phyloP scores from a whole-genome alignment of 345 rosid genomes.

The Pistacia vera region DNA sequence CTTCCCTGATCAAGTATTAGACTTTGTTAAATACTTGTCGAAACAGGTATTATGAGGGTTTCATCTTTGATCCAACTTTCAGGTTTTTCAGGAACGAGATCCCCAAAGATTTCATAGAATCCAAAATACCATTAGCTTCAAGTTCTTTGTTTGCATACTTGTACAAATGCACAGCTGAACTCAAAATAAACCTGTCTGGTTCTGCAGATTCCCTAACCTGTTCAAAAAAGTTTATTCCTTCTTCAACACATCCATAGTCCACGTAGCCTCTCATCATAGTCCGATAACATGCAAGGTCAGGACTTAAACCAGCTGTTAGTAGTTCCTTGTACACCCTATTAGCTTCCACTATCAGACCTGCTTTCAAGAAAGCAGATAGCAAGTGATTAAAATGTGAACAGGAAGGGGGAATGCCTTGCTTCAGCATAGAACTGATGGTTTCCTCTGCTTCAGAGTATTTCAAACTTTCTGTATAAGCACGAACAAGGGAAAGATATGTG shows the following conservation, averaged over 20 bases:
- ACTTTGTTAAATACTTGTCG: background rate
- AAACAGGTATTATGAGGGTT: background rate
- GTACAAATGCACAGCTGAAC: constrained; percentile 62
- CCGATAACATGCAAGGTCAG: constrained; percentile 51
- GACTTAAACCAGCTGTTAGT: constrained; percentile 39
- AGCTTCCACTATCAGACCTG: constrained; percentile 61
- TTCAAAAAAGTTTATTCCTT: constrained; percentile 58
- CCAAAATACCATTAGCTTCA: constrained; percentile 36
- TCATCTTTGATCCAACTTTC: constrained; percentile 36
- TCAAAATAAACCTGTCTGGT: constrained; percentile 55
- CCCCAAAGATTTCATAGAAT: constrained; percentile 31
- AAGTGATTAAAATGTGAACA: constrained; percentile 58
- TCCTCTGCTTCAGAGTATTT: constrained; percentile 68
- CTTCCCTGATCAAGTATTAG: background rate
- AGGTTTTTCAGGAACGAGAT: constrained; percentile 37
- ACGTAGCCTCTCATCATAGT: constrained; percentile 66
- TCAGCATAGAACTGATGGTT: constrained; percentile 48
- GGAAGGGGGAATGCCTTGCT: constrained; percentile 47
- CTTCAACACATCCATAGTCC: constrained; percentile 50
- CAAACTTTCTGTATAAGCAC: constrained; percentile 51
- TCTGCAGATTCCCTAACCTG: constrained; percentile 41
- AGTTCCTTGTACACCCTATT: constrained; percentile 54
- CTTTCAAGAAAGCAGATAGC: constrained; percentile 54
- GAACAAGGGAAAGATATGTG: constrained; percentile 57
- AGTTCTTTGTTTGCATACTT: constrained; percentile 44